Percentiles rank a stretch among this genome's conserved stretches.
Evolutionary conservation across 352 stramenopile species (phyloP).

Genomic region (Phytophthora rubi): DNA sequence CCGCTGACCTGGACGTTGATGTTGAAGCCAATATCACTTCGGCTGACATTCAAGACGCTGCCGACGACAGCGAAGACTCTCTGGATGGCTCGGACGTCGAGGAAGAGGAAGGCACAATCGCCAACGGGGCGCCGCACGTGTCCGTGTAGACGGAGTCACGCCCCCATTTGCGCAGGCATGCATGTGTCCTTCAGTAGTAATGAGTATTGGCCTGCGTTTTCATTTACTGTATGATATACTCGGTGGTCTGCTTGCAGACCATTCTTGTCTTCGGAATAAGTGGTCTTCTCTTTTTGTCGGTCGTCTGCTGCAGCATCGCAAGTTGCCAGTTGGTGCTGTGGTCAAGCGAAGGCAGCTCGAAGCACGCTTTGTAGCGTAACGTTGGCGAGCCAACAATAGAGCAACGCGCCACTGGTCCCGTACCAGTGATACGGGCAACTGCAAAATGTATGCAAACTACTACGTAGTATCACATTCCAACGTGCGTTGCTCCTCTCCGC

Average conservation of each 20-base stretch:
- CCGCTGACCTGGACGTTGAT: conserved; percentile 54
- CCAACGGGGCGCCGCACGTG: conserved; percentile 44
- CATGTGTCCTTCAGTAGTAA: conserved; percentile 24
- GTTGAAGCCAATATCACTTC: conserved; percentile 51
- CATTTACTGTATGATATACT: conserved; percentile 23
- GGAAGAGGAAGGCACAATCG: conserved; percentile 67
- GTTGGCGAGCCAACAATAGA: background rate
- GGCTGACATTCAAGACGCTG: conserved; percentile 37
- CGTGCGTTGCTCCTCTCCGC: background rate
- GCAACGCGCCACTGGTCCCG: background rate
- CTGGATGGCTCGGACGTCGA: conserved; percentile 64
- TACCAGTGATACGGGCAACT: no score
- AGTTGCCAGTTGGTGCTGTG: background rate
- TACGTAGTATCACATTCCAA: background rate
- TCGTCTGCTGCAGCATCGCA: background rate
- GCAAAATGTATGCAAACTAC: no score
- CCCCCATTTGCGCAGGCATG: conserved; percentile 19
- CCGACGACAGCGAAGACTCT: conserved; percentile 46
- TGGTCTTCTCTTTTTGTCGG: conserved; percentile 5
- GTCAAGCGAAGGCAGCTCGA: background rate
- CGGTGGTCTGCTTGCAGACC: conserved; percentile 17
- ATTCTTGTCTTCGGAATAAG: conserved; percentile 1
- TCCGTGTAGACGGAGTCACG: conserved; percentile 38
- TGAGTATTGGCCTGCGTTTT: conserved; percentile 19
- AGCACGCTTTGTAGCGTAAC: background rate